A percentile compares a stretch with the other conserved stretches of the same genome.
phyloP scores from a whole-genome alignment of 2,329 filamentous ascomycete genomes.

The Eutypa lata region DNA sequence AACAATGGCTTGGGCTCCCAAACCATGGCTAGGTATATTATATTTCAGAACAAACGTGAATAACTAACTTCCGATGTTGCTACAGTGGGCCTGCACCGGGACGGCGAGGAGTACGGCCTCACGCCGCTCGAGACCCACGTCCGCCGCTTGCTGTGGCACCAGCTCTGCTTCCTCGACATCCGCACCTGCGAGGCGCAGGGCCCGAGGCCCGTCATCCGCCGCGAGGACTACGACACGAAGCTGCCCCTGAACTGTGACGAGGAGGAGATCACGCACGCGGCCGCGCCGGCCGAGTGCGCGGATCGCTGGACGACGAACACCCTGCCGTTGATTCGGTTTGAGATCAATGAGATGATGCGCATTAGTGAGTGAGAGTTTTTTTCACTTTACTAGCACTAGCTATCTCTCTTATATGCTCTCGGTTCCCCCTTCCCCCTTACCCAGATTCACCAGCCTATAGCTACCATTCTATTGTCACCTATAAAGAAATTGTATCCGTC shows the following conservation, averaged over 20 bases:
- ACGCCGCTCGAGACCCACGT: constrained; percentile 68
- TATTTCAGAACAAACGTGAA: no score
- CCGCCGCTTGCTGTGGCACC: constrained; percentile 71
- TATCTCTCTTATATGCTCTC: no score
- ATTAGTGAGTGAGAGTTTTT: constrained; percentile 26
- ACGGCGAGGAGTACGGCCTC: constrained; percentile 64
- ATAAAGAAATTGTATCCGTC: no score
- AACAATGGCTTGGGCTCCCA: no score
- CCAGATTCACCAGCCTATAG: no score
- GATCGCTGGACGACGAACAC: constrained; percentile 66
- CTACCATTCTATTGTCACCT: no score
- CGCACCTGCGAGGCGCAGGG: constrained; percentile 73
- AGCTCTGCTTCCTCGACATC: constrained; percentile 73
- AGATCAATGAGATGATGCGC: constrained; percentile 71
- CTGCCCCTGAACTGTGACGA: constrained; percentile 71
- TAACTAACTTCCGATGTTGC: no score
- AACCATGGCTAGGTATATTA: no score
- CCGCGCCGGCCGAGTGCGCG: constrained; percentile 40
- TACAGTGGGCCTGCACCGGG: constrained; percentile 73
- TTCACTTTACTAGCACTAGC: no score
- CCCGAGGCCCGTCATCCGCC: constrained; percentile 66
- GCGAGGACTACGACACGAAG: constrained; percentile 71
- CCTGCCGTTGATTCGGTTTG: constrained; percentile 65
- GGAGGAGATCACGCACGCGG: constrained; percentile 49
- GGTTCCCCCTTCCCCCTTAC: background rate